Conservation (phyloP, 768 basidiomycete genomes). For the Lactarius quietus region DNA sequence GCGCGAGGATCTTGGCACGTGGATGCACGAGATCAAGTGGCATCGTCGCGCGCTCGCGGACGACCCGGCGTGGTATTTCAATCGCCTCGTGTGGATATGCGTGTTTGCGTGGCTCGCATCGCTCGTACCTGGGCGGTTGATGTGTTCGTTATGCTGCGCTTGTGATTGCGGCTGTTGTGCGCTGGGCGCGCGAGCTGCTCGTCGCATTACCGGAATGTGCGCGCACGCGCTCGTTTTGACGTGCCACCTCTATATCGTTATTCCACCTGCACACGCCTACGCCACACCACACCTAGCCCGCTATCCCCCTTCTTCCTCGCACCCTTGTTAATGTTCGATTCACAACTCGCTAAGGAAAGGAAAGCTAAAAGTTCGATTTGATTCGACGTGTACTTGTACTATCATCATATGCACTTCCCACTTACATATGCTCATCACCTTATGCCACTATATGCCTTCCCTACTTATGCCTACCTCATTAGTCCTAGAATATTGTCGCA, state of each 20-base stretch:
- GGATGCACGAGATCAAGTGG: slow-evolving; percentile 17
- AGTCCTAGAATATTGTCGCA: neutral
- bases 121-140: slow-evolving; percentile 12
- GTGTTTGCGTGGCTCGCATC: slow-evolving; percentile 16
- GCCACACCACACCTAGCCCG: neutral
- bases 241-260: too few relatives aligned
- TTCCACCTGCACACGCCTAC: neutral
- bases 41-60: slow-evolving; percentile 15
- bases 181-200: slow-evolving; percentile 1
- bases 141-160: neutral
- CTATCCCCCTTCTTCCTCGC: neutral
- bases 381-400: neutral
- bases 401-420: neutral
- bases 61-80: slow-evolving; percentile 17
- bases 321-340: neutral
- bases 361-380: neutral
- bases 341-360: neutral
- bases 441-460: neutral
- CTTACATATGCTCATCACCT: neutral
- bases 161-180: neutral
- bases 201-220: neutral
- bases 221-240: slow-evolving; percentile 4
- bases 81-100: slow-evolving; percentile 18
- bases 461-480: neutral
- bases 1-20: slow-evolving; percentile 17